Evolutionary conservation across 768 basidiomycete species (phyloP).

Genomic region (Polyporus arcularius): DNA sequence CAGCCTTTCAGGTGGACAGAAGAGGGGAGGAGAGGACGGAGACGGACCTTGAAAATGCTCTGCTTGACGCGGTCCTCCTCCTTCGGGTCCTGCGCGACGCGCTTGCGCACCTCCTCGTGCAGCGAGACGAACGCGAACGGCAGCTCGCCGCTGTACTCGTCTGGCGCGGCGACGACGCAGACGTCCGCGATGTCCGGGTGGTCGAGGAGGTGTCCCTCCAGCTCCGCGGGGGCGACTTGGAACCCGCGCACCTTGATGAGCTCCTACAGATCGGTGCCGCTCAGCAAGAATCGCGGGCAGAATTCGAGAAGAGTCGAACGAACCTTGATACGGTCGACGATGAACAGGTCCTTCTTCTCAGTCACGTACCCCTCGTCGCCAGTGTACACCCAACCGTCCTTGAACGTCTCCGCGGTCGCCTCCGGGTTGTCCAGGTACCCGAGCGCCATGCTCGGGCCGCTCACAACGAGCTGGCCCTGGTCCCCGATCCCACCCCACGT

Average conservation of each 20-base stretch:
- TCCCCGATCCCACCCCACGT: conserved; percentile 57
- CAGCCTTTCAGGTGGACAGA: not conserved
- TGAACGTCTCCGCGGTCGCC: conserved; percentile 37
- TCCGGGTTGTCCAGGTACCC: conserved; percentile 58
- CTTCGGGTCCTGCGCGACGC: conserved; percentile 33
- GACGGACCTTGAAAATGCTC: conserved; percentile 54
- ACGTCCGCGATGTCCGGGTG: conserved; percentile 45
- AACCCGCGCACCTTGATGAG: conserved; percentile 63
- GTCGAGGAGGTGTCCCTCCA: conserved; percentile 37
- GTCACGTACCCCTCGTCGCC: conserved; percentile 31
- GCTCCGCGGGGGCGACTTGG: conserved; percentile 39
- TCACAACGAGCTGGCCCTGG: conserved; percentile 62
- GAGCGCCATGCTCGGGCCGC: conserved; percentile 60
- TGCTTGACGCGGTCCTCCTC: conserved; percentile 43
- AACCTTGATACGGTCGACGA: conserved; percentile 27
- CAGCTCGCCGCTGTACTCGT: conserved; percentile 75
- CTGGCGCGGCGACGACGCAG: conserved; percentile 54
- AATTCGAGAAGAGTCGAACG: not conserved
- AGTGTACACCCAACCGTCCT: conserved; percentile 31
- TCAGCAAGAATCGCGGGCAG: conserved; percentile 12
- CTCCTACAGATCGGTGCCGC: conserved; percentile 45
- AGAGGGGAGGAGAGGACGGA: conserved; percentile 41
- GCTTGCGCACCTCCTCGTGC: conserved; percentile 37
- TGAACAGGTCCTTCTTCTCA: conserved; percentile 20
- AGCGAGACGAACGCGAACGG: conserved; percentile 71